Conservation (phyloP, 345 rosid genomes). For the Linum usitatissimum region DNA sequence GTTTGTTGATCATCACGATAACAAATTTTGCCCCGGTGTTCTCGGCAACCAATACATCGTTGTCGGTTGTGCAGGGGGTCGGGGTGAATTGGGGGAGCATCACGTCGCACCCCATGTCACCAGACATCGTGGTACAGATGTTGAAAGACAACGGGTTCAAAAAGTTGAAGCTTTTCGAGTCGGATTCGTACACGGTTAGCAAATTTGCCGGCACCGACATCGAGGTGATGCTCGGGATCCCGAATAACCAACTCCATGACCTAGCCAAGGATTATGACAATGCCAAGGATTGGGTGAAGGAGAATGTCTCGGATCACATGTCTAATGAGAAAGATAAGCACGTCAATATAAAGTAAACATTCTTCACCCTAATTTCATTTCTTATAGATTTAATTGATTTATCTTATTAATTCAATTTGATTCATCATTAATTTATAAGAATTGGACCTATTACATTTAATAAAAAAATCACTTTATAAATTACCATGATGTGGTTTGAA, state of each 20-base stretch:
- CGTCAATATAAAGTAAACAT: slow-evolving; percentile 52
- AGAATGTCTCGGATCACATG: slow-evolving; percentile 45
- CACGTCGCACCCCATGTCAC: background rate
- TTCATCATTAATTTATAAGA: background rate
- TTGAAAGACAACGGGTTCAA: background rate
- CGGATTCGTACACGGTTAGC: background rate
- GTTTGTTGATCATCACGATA: too few species aligned
- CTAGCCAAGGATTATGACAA: slow-evolving; percentile 23
- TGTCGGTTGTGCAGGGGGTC: background rate
- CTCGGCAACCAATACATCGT: background rate
- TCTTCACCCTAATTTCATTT: background rate
- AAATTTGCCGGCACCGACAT: slow-evolving; percentile 16
- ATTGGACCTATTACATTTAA: too few species aligned
- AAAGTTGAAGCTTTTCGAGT: background rate
- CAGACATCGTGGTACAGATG: background rate
- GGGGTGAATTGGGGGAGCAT: slow-evolving; percentile 1
- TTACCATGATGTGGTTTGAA: too few species aligned
- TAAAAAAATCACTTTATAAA: too few species aligned
- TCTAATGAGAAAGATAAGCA: slow-evolving; percentile 37
- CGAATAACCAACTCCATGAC: slow-evolving; percentile 39
- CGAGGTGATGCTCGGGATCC: slow-evolving; percentile 77
- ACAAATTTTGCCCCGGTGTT: background rate
- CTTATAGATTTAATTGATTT: background rate
- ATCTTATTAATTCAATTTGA: background rate
- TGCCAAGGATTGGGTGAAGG: slow-evolving; percentile 68